phyloP scores from a whole-genome alignment of 495 filamentous ascomycete species.

The Daldinia grandis region DNA sequence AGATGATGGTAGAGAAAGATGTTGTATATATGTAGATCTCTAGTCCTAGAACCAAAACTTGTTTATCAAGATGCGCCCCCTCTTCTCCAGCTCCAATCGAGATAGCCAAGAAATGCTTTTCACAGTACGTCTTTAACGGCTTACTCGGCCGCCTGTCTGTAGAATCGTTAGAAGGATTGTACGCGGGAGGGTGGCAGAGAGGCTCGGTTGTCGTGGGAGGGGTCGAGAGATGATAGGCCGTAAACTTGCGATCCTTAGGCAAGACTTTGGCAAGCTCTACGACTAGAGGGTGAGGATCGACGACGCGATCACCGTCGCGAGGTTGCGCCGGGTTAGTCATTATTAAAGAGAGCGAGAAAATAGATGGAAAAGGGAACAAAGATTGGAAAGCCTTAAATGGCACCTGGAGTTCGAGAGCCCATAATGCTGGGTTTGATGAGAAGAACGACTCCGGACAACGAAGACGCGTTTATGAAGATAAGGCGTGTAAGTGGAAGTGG shows the following conservation, averaged over 20 bases:
- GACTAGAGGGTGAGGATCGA: slow-evolving; percentile 46
- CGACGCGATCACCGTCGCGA: slow-evolving; percentile 39
- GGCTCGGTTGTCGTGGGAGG: slow-evolving; percentile 75
- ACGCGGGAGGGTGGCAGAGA: slow-evolving; percentile 81
- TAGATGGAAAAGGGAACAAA: not conserved
- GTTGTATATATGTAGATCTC: slow-evolving; percentile 77
- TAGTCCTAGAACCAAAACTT: slow-evolving; percentile 59
- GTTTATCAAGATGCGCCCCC: slow-evolving; percentile 7
- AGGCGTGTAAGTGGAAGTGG: slow-evolving; percentile 3
- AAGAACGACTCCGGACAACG: not conserved
- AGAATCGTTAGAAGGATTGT: slow-evolving; percentile 60
- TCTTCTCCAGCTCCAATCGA: slow-evolving; percentile 61
- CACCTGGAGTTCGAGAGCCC: not conserved
- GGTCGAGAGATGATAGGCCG: slow-evolving; percentile 87
- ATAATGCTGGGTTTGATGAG: slow-evolving; percentile 1
- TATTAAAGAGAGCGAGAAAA: slow-evolving; percentile 7
- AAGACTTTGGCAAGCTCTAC: slow-evolving; percentile 71
- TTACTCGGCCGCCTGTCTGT: slow-evolving; percentile 37
- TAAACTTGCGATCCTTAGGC: slow-evolving; percentile 73
- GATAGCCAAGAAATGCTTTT: slow-evolving; percentile 84
- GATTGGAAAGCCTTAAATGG: slow-evolving; percentile 1
- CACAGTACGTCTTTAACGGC: slow-evolving; percentile 74
- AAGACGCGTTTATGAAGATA: slow-evolving; percentile 16
- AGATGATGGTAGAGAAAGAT: slow-evolving; percentile 81
- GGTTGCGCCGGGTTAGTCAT: slow-evolving; percentile 40